These are phyloP conservation scores for Paramecium bursaria DNA, from an alignment of 73 alveolate genomes.

Conservation along the genomic window DNA sequence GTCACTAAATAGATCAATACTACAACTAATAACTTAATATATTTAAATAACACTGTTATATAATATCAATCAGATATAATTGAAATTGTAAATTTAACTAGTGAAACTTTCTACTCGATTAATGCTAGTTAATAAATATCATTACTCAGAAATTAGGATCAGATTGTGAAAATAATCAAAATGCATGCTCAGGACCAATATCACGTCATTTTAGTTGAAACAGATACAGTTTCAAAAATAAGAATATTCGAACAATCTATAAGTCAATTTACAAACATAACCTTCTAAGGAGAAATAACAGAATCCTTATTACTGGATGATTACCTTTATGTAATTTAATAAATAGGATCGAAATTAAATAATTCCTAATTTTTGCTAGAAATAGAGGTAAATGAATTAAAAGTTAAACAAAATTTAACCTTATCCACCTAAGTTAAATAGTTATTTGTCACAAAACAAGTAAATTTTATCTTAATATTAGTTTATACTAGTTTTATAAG, in stretches of 20 bases:
- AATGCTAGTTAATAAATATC: background rate
- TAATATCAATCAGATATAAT: no score
- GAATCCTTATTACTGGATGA: background rate
- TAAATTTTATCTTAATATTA: background rate
- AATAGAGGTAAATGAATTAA: background rate
- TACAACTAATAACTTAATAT: no score
- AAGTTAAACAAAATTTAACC: background rate
- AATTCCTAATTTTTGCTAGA: conserved; percentile 16
- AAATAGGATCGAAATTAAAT: background rate
- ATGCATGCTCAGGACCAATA: background rate
- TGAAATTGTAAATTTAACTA: no score
- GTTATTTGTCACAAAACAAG: conserved; percentile 29
- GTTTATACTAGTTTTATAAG: conserved; percentile 38
- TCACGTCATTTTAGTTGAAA: background rate
- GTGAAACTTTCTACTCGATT: background rate
- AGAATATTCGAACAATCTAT: no score
- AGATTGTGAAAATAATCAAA: background rate
- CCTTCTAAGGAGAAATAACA: background rate
- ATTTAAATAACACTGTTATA: no score
- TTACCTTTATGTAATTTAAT: background rate
- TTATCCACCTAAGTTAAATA: background rate
- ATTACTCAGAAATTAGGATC: background rate
- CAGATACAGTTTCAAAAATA: no score
- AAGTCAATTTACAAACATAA: no score
- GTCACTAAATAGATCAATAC: no score